A percentile compares a stretch with the other conserved stretches of the same genome.
phyloP scores from a whole-genome alignment of 768 basidiomycete species.

The Suillus fuscotomentosus region DNA sequence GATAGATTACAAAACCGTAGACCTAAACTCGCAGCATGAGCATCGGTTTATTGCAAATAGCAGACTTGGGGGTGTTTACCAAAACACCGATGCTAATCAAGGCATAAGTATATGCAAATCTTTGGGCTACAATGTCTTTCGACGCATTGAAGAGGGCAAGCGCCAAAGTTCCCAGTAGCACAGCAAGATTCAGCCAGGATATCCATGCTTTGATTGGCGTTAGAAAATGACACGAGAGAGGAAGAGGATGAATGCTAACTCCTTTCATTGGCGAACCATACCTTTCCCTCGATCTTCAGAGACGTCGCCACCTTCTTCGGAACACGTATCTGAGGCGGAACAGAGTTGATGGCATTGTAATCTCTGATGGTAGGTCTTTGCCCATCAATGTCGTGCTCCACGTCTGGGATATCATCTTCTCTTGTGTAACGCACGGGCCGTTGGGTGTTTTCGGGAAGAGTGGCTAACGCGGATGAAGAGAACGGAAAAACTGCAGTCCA shows the following conservation, averaged over 20 bases:
- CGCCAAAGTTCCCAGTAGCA: slow-evolving; percentile 82
- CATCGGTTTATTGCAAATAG: not conserved
- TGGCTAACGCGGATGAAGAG: slow-evolving; percentile 58
- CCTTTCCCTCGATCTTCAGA: slow-evolving; percentile 89
- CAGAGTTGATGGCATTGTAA: slow-evolving; percentile 69
- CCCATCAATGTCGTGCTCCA: slow-evolving; percentile 44
- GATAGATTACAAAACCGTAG: slow-evolving; percentile 86
- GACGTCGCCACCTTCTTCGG: slow-evolving; percentile 83
- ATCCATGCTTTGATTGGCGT: slow-evolving; percentile 71
- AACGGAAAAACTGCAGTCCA: slow-evolving; percentile 71
- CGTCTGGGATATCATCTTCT: slow-evolving; percentile 71
- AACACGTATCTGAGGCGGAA: slow-evolving; percentile 65
- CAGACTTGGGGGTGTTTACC: slow-evolving; percentile 31
- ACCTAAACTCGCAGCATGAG: slow-evolving; percentile 41
- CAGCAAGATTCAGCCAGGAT: slow-evolving; percentile 83
- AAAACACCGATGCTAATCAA: slow-evolving; percentile 70
- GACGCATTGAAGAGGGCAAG: slow-evolving; percentile 89
- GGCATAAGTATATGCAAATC: slow-evolving; percentile 84
- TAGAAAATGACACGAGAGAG: not conserved
- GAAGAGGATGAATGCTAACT: slow-evolving; percentile 45
- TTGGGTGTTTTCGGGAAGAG: slow-evolving; percentile 41
- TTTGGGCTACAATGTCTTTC: slow-evolving; percentile 56
- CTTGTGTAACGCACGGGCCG: slow-evolving; percentile 55
- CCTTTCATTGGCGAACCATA: slow-evolving; percentile 97
- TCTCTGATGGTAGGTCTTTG: slow-evolving; percentile 64